Evolutionary conservation across 768 basidiomycete species (phyloP).

Genomic region (Agrocybe praecox): DNA sequence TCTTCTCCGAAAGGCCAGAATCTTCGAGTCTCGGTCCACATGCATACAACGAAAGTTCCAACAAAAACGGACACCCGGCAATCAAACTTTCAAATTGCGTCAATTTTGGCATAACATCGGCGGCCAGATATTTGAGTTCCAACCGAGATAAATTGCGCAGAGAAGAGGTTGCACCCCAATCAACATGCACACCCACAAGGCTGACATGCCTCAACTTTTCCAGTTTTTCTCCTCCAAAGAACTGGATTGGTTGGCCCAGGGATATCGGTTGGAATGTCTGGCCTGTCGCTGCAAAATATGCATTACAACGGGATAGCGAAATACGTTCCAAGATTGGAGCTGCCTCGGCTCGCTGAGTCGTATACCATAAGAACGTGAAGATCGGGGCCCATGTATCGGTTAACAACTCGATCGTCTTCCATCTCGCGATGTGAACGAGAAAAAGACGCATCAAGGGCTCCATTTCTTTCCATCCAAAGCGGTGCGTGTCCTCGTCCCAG

Average conservation of each 20-base stretch:
- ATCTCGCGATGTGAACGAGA: slow-evolving; percentile 45
- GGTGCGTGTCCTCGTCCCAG: slow-evolving; percentile 51
- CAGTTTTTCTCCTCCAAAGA: slow-evolving; percentile 45
- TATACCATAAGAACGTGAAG: slow-evolving; percentile 48
- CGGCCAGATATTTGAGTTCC: slow-evolving; percentile 58
- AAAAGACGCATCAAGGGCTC: slow-evolving; percentile 46
- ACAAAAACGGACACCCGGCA: slow-evolving; percentile 40
- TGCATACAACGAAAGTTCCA: slow-evolving; percentile 49
- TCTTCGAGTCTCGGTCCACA: slow-evolving; percentile 47
- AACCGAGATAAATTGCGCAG: slow-evolving; percentile 46
- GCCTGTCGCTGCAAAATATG: slow-evolving; percentile 49
- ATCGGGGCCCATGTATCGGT: slow-evolving; percentile 66
- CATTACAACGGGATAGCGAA: slow-evolving; percentile 57
- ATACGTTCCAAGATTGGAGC: slow-evolving; percentile 42
- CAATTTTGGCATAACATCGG: slow-evolving; percentile 56
- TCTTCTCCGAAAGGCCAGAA: background rate
- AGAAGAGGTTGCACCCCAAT: slow-evolving; percentile 45
- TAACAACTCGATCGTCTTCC: slow-evolving; percentile 50
- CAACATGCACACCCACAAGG: slow-evolving; percentile 59
- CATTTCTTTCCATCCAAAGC: slow-evolving; percentile 45
- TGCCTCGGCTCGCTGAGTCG: slow-evolving; percentile 30
- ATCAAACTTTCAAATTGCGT: slow-evolving; percentile 47
- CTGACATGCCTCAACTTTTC: slow-evolving; percentile 40
- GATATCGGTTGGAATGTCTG: slow-evolving; percentile 45
- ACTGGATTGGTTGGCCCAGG: slow-evolving; percentile 39